These are phyloP conservation scores for Gilbertella persicaria DNA, from an alignment of 371 early-diverging fungal species.

Conservation along the genomic window DNA sequence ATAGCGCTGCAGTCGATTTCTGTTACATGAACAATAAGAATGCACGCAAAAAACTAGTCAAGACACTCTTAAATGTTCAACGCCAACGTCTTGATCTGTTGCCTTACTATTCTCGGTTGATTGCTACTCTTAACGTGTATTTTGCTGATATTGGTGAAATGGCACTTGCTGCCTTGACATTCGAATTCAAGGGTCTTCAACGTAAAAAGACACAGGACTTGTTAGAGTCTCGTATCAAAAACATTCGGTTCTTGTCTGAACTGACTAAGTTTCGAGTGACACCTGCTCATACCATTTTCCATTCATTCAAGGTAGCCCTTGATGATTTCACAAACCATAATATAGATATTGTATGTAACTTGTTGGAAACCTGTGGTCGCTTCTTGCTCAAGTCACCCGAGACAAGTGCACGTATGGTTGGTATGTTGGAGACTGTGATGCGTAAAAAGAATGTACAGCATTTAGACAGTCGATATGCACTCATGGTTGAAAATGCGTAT, in stretches of 20 bases:
- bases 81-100: slow-evolving; percentile 82
- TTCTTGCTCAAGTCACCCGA: slow-evolving; percentile 81
- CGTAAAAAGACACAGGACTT: slow-evolving; percentile 70
- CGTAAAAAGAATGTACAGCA: slow-evolving; percentile 83
- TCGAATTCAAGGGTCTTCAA: slow-evolving; percentile 73
- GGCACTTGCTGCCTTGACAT: slow-evolving; percentile 72
- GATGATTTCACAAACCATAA: slow-evolving; percentile 83
- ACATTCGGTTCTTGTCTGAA: slow-evolving; percentile 86
- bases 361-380: slow-evolving; percentile 91
- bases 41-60: slow-evolving; percentile 75
- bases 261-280: slow-evolving; percentile 90
- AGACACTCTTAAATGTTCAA: slow-evolving; percentile 78
- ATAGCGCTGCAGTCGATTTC: slow-evolving; percentile 91
- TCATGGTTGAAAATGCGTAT: slow-evolving; percentile 94
- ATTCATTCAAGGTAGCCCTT: slow-evolving; percentile 79
- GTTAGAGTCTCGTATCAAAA: slow-evolving; percentile 79
- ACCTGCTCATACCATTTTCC: slow-evolving; percentile 79
- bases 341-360: slow-evolving; percentile 81
- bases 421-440: slow-evolving; percentile 85
- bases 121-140: slow-evolving; percentile 84
- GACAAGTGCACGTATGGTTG: slow-evolving; percentile 62
- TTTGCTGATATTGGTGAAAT: slow-evolving; percentile 82
- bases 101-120: slow-evolving; percentile 89
- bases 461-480: slow-evolving; percentile 78
- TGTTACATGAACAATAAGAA: slow-evolving; percentile 86